Percentiles rank a stretch among this genome's conserved stretches.
phyloP scores from a whole-genome alignment of 2,329 filamentous ascomycete species.

The Paecilomyces formosus region DNA sequence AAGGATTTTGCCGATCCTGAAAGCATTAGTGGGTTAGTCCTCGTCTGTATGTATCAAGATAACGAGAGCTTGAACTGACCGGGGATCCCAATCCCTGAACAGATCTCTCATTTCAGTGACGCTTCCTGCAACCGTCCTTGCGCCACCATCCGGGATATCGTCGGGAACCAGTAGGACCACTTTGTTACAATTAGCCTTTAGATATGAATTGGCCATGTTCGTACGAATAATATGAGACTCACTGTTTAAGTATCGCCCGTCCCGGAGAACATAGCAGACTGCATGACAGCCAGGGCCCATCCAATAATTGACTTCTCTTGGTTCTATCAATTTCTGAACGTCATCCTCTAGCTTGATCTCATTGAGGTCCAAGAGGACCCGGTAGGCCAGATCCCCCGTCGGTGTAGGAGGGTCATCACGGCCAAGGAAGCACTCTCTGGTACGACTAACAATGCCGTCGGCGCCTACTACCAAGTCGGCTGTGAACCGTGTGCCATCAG shows the following conservation, averaged over 20 bases:
- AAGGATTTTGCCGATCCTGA: constrained; percentile 47
- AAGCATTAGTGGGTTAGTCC: neutral
- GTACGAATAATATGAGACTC: neutral
- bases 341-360: neutral
- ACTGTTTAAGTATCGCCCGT: neutral
- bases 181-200: neutral
- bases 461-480: constrained; percentile 56
- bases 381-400: constrained; percentile 60
- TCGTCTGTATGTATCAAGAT: neutral
- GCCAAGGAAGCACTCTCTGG: constrained; percentile 43
- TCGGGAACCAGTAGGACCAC: constrained; percentile 59
- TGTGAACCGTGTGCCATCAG: constrained; percentile 32
- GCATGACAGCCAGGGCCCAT: neutral
- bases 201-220: neutral
- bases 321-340: neutral
- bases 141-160: constrained; percentile 49
- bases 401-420: constrained; percentile 44
- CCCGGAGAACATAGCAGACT: neutral
- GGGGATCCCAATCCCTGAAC: constrained; percentile 53
- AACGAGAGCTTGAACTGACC: constrained; percentile 11
- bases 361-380: constrained; percentile 16
- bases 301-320: neutral
- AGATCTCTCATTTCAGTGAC: constrained; percentile 48
- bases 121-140: constrained; percentile 41
- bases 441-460: constrained; percentile 58